These are phyloP conservation scores for Lepidium sativum DNA, from an alignment of 345 rosid genomes.

Conservation along the genomic window DNA sequence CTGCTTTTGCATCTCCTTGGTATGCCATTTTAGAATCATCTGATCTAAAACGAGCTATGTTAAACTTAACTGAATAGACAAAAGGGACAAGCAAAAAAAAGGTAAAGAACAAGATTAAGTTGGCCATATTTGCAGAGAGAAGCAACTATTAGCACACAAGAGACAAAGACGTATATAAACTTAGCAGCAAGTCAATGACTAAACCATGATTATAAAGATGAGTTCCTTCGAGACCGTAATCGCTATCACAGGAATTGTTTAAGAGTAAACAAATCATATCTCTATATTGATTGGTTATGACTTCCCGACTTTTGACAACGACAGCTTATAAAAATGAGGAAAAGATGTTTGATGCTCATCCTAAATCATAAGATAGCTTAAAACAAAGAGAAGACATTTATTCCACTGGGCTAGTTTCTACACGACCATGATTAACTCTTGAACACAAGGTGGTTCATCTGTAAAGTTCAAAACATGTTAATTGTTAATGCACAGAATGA, in stretches of 20 bases:
- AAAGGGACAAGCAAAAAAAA: constrained; percentile 12
- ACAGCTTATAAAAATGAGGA: too few species aligned
- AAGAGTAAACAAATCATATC: constrained; percentile 8
- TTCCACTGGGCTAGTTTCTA: too few species aligned
- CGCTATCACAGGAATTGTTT: neutral
- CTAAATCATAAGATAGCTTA: neutral
- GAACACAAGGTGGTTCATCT: too few species aligned
- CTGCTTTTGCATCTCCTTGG: constrained; percentile 22
- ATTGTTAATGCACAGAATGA: too few species aligned
- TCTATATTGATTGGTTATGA: neutral
- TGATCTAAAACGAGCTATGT: neutral
- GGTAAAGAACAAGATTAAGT: neutral
- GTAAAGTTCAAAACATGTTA: too few species aligned
- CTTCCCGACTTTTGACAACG: neutral
- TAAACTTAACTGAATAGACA: constrained; percentile 7
- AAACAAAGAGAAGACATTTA: too few species aligned
- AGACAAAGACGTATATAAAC: constrained; percentile 6
- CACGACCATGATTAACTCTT: neutral
- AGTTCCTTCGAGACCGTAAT: neutral
- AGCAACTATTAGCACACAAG: neutral
- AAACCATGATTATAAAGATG: neutral
- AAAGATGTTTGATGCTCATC: constrained; percentile 1
- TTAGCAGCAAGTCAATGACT: constrained; percentile 9
- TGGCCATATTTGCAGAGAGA: neutral
- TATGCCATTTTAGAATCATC: constrained; percentile 3